Evolutionary conservation across 2,329 filamentous ascomycete genomes (phyloP).

Genomic region (Talaromyces sp.): DNA sequence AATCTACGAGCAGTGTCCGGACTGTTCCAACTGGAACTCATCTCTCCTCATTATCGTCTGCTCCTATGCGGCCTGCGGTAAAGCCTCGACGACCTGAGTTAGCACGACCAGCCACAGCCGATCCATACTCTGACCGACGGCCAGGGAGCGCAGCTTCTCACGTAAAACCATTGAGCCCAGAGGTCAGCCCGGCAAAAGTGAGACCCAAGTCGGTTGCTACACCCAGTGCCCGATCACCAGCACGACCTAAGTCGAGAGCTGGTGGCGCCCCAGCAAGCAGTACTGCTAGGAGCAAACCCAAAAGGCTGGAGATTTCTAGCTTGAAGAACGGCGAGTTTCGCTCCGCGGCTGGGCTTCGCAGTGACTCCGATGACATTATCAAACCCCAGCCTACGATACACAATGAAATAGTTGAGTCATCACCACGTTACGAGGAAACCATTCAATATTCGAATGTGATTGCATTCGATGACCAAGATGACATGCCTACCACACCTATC

Average conservation of each 20-base stretch:
- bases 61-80: slow-evolving; percentile 52
- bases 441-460: neutral
- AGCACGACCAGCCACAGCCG: slow-evolving; percentile 35
- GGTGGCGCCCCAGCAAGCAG: slow-evolving; percentile 28
- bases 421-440: neutral
- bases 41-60: slow-evolving; percentile 53
- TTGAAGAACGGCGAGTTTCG: slow-evolving; percentile 29
- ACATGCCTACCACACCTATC: neutral
- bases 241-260: slow-evolving; percentile 33
- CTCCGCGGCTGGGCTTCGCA: slow-evolving; percentile 17
- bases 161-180: slow-evolving; percentile 29
- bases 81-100: slow-evolving; percentile 38
- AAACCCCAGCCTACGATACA: slow-evolving; percentile 24
- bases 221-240: slow-evolving; percentile 31
- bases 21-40: slow-evolving; percentile 37
- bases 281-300: slow-evolving; percentile 33
- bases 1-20: slow-evolving; percentile 27
- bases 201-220: slow-evolving; percentile 29
- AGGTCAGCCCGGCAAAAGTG: slow-evolving; percentile 24
- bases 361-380: slow-evolving; percentile 25
- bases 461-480: neutral
- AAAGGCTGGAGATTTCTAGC: slow-evolving; percentile 32
- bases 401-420: slow-evolving; percentile 33
- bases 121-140: slow-evolving; percentile 35
- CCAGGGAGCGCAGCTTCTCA: slow-evolving; percentile 55